These are phyloP conservation scores for Rhodomyrtus psidioides DNA, from an alignment of 441 rosid species.

Conservation along the genomic window DNA sequence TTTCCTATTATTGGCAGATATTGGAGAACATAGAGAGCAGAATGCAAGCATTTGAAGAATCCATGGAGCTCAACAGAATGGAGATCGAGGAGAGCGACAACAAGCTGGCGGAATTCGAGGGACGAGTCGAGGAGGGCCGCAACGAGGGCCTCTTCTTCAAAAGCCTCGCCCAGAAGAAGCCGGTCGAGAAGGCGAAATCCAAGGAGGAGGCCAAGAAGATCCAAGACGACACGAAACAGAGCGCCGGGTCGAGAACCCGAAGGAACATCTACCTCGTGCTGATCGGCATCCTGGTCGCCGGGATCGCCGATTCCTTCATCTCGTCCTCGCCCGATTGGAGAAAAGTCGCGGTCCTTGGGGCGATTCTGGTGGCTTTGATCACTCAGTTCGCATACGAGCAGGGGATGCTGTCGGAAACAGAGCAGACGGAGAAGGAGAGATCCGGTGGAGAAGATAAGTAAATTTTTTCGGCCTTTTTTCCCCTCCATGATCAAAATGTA, in stretches of 20 bases:
- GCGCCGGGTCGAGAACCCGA: constrained; percentile 51
- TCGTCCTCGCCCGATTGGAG: constrained; percentile 67
- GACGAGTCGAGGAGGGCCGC: constrained; percentile 50
- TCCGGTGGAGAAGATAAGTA: constrained; percentile 15
- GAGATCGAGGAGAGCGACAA: constrained; percentile 64
- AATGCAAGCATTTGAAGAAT: constrained; percentile 89
- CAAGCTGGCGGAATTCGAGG: constrained; percentile 63
- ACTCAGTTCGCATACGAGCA: constrained; percentile 65
- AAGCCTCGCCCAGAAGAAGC: constrained; percentile 47
- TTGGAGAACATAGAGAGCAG: constrained; percentile 73
- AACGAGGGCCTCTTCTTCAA: constrained; percentile 90
- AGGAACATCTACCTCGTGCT: constrained; percentile 61
- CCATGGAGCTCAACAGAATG: constrained; percentile 46
- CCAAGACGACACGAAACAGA: constrained; percentile 38
- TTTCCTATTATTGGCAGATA: constrained; percentile 30
- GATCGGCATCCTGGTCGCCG: constrained; percentile 37
- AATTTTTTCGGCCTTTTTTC: not conserved
- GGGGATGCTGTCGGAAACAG: constrained; percentile 50
- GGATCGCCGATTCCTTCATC: constrained; percentile 58
- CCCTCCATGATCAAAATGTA: not conserved
- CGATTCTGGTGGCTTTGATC: constrained; percentile 60
- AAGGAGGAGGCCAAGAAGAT: constrained; percentile 49
- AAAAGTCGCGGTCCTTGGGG: constrained; percentile 82
- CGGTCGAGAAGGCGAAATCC: constrained; percentile 42
- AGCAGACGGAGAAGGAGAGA: constrained; percentile 22